Evolutionary conservation across 176 grass and related monocot species (phyloP).

Genomic region (Olyra latifolia): DNA sequence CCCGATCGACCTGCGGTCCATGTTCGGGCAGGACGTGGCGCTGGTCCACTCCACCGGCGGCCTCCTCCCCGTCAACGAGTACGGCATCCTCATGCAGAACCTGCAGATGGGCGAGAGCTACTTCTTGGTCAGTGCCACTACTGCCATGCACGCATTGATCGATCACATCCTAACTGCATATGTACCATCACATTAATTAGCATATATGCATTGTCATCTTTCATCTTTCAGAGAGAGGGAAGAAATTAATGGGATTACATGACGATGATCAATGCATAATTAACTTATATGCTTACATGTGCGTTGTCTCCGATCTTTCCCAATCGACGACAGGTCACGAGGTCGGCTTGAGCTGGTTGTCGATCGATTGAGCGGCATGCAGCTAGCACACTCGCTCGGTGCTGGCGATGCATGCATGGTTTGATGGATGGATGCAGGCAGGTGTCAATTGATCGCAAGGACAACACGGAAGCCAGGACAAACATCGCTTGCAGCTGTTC

Average conservation of each 20-base stretch:
- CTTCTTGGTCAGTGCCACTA: conserved; percentile 61
- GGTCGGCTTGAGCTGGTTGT: conserved; percentile 23
- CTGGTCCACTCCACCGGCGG: conserved; percentile 69
- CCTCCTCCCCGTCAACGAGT: conserved; percentile 71
- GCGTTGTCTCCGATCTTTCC: background rate
- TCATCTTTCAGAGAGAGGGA: background rate
- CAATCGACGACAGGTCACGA: conserved; percentile 36
- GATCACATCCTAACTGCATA: background rate
- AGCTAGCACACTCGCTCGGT: too few relatives aligned
- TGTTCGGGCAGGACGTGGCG: conserved; percentile 82
- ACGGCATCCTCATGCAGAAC: conserved; percentile 71
- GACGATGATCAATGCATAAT: background rate
- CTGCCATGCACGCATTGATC: too few relatives aligned
- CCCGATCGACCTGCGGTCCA: conserved; percentile 68
- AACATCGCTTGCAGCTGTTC: background rate
- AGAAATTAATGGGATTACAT: background rate
- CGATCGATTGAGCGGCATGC: background rate
- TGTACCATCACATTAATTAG: too few relatives aligned
- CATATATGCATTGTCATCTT: background rate
- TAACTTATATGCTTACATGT: background rate
- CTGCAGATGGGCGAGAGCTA: conserved; percentile 95
- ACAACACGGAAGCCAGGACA: background rate
- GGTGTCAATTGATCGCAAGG: background rate
- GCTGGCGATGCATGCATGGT: background rate
- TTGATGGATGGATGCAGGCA: background rate